These are phyloP conservation scores for Podospora pseudoanserina DNA, from an alignment of 495 filamentous ascomycete genomes.

Conservation along the genomic window DNA sequence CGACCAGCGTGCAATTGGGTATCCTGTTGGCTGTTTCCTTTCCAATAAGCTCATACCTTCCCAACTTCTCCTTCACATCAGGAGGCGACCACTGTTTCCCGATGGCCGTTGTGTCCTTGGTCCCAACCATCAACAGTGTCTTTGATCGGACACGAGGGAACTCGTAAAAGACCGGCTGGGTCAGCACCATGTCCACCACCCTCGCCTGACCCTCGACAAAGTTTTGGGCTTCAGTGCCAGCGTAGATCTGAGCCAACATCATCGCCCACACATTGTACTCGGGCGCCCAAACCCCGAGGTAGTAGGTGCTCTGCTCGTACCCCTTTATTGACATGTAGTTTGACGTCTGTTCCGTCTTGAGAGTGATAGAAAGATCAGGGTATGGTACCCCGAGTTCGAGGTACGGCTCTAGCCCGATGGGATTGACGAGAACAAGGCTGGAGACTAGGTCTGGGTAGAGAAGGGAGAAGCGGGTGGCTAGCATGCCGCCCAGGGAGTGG, in stretches of 20 bases:
- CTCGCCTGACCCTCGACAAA: slow-evolving; percentile 39
- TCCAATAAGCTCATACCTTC: slow-evolving; percentile 41
- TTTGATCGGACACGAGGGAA: slow-evolving; percentile 33
- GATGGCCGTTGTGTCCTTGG: slow-evolving; percentile 43
- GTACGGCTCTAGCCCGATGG: slow-evolving; percentile 5
- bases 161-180: slow-evolving; percentile 44
- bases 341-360: slow-evolving; percentile 33
- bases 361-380: slow-evolving; percentile 23
- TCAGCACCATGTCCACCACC: slow-evolving; percentile 44
- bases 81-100: slow-evolving; percentile 46
- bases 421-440: slow-evolving; percentile 1
- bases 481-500: slow-evolving; percentile 49
- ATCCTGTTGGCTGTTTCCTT: slow-evolving; percentile 38
- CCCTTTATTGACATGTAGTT: slow-evolving; percentile 37
- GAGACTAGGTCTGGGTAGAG: slow-evolving; percentile 34
- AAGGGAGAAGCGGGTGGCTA: slow-evolving; percentile 40
- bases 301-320: slow-evolving; percentile 47
- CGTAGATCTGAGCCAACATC: slow-evolving; percentile 45
- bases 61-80: slow-evolving; percentile 37
- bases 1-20: slow-evolving; percentile 37
- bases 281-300: slow-evolving; percentile 34
- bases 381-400: slow-evolving; percentile 31
- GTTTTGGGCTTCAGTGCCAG: slow-evolving; percentile 28
- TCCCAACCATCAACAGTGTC: slow-evolving; percentile 41
- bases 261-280: slow-evolving; percentile 45